Evolutionary conservation across 1,139 yeast genomes (phyloP).

Genomic region (Casaregolazyma suthepensis): DNA sequence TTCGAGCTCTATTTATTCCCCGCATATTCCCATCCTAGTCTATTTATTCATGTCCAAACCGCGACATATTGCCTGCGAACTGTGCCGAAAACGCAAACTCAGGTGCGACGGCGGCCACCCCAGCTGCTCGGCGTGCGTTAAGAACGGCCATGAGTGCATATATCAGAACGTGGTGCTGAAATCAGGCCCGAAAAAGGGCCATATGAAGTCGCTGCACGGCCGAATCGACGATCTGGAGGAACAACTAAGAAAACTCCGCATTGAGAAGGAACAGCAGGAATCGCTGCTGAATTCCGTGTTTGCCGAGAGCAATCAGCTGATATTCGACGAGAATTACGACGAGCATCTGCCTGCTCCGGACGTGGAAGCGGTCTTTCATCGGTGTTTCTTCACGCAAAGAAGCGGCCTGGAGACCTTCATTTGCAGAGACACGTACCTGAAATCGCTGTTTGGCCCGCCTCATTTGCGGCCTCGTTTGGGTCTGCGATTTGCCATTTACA

Average conservation of each 20-base stretch:
- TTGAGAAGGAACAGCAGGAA: background rate
- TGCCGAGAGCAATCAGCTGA: background rate
- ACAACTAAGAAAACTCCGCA: background rate
- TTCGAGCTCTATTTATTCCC: background rate
- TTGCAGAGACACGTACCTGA: background rate
- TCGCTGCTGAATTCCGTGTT: background rate
- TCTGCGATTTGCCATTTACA: background rate
- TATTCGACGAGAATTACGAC: background rate
- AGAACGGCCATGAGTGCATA: background rate
- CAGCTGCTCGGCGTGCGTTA: background rate
- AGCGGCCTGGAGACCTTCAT: background rate
- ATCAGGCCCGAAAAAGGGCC: slow-evolving; percentile 2
- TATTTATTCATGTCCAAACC: background rate
- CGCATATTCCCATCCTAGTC: no score
- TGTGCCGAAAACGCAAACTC: slow-evolving; percentile 6
- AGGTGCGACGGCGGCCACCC: slow-evolving; percentile 6
- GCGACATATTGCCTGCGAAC: slow-evolving; percentile 1
- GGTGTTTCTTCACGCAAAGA: background rate
- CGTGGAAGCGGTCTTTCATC: background rate
- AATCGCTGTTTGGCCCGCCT: background rate
- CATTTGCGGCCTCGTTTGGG: background rate
- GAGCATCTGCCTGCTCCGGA: background rate
- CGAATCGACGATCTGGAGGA: background rate
- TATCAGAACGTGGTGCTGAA: background rate
- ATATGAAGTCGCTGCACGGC: background rate